These are phyloP conservation scores for Plantago major DNA, from an alignment of 257 asterid genomes.

Conservation along the genomic window DNA sequence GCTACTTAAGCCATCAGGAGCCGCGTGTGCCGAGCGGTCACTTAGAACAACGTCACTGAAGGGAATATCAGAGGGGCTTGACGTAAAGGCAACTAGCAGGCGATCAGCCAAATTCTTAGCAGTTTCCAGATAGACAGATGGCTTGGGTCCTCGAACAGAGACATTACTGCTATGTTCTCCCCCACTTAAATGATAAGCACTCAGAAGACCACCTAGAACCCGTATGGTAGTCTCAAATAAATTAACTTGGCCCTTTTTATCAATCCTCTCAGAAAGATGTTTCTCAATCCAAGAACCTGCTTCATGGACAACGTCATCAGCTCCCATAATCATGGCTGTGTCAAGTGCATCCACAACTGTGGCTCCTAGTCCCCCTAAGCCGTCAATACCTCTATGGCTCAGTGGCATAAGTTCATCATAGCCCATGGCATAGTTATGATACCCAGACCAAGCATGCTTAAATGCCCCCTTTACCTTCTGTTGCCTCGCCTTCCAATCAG, in stretches of 20 bases:
- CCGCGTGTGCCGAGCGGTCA: constrained; percentile 77
- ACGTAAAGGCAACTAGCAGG: constrained; percentile 74
- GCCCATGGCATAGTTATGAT: constrained; percentile 71
- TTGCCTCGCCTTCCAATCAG: constrained; percentile 65
- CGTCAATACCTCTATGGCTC: constrained; percentile 72
- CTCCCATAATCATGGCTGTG: constrained; percentile 94
- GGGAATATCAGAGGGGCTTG: constrained; percentile 81
- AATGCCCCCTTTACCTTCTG: constrained; percentile 79
- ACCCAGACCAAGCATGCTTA: constrained; percentile 94
- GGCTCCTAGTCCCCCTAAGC: constrained; percentile 96
- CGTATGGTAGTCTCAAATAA: constrained; percentile 94
- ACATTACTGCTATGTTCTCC: constrained; percentile 46
- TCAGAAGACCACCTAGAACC: constrained; percentile 84
- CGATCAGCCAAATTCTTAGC: constrained; percentile 89
- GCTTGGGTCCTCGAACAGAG: constrained; percentile 58
- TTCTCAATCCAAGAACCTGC: constrained; percentile 92
- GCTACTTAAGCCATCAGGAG: constrained; percentile 95
- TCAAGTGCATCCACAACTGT: constrained; percentile 90
- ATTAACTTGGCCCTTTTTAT: constrained; percentile 80
- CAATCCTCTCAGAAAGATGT: constrained; percentile 62
- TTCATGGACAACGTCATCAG: constrained; percentile 63
- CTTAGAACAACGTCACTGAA: constrained; percentile 76
- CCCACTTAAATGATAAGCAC: constrained; percentile 91
- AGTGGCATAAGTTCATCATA: constrained; percentile 95
- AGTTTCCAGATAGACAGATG: constrained; percentile 72